A percentile compares a stretch with the other conserved stretches of the same genome.
Evolutionary conservation across 2,329 filamentous ascomycete genomes (phyloP).

Genomic region (Fusarium sp.): DNA sequence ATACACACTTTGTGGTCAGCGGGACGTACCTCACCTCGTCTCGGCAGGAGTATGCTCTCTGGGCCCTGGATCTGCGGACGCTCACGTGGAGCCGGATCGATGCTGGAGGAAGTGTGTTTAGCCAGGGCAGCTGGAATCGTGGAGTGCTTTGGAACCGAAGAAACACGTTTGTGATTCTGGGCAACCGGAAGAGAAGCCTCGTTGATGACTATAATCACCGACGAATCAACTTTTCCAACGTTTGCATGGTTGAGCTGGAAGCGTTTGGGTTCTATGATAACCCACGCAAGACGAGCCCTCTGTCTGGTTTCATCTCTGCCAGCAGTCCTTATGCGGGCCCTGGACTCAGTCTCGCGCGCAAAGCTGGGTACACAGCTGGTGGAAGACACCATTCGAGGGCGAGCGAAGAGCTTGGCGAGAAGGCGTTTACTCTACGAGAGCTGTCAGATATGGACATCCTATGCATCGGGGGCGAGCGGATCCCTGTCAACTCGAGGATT

Average conservation of each 20-base stretch:
- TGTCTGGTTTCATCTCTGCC: slow-evolving; percentile 86
- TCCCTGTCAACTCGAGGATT: slow-evolving; percentile 92
- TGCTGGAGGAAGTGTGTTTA: slow-evolving; percentile 92
- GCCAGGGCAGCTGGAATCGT: slow-evolving; percentile 97
- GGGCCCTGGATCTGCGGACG: slow-evolving; percentile 90
- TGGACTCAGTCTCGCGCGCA: slow-evolving; percentile 68
- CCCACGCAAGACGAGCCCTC: slow-evolving; percentile 80
- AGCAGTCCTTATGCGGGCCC: slow-evolving; percentile 75
- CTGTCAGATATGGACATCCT: slow-evolving; percentile 97
- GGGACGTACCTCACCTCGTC: slow-evolving; percentile 97
- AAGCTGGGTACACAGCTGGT: slow-evolving; percentile 75
- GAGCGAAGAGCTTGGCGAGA: slow-evolving; percentile 86
- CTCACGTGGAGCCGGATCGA: slow-evolving; percentile 97
- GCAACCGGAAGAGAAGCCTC: slow-evolving; percentile 90
- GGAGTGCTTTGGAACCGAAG: slow-evolving; percentile 93
- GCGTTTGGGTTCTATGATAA: slow-evolving; percentile 98
- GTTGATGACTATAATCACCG: slow-evolving; percentile 99
- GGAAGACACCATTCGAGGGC: slow-evolving; percentile 81
- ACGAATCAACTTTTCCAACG: slow-evolving; percentile 95
- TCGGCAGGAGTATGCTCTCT: slow-evolving; percentile 97
- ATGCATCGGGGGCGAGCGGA: slow-evolving; percentile 88
- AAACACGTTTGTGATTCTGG: slow-evolving; percentile 95
- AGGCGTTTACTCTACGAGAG: slow-evolving; percentile 83
- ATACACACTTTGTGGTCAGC: slow-evolving; percentile 96
- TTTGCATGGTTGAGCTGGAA: slow-evolving; percentile 96